Evolutionary conservation across 768 basidiomycete species (phyloP).

Genomic region (Exidia glandulosa): DNA sequence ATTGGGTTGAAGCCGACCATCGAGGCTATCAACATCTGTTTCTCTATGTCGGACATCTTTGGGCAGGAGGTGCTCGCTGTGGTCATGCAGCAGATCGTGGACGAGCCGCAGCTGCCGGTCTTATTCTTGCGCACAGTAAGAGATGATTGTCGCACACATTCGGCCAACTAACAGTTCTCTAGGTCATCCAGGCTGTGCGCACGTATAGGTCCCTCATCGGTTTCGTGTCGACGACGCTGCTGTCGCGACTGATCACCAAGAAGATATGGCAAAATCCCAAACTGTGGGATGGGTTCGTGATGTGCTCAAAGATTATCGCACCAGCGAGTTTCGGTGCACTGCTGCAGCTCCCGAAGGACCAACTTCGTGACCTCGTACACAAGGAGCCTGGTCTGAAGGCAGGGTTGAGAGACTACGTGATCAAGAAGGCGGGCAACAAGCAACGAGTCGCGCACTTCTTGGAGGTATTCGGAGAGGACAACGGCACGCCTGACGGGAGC

Average conservation of each 20-base stretch:
- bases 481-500: conserved; percentile 6
- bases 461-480: conserved; percentile 76
- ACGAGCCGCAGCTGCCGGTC: conserved; percentile 81
- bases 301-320: conserved; percentile 76
- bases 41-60: conserved; percentile 97
- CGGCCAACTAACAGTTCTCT: conserved; percentile 1
- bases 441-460: conserved; percentile 72
- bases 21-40: conserved; percentile 95
- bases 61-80: conserved; percentile 93
- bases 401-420: conserved; percentile 79
- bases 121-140: conserved; percentile 89
- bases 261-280: conserved; percentile 94
- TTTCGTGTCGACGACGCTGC: conserved; percentile 89
- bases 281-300: conserved; percentile 96
- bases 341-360: conserved; percentile 88
- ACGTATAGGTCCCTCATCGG: conserved; percentile 90
- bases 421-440: conserved; percentile 73
- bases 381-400: conserved; percentile 85
- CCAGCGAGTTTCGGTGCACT: conserved; percentile 88
- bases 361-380: conserved; percentile 83
- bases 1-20: conserved; percentile 88
- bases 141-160: conserved; percentile 2
- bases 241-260: conserved; percentile 91
- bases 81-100: conserved; percentile 96
- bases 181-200: conserved; percentile 96